phyloP scores from a whole-genome alignment of 2,329 filamentous ascomycete species.

The Penicillium sp. region DNA sequence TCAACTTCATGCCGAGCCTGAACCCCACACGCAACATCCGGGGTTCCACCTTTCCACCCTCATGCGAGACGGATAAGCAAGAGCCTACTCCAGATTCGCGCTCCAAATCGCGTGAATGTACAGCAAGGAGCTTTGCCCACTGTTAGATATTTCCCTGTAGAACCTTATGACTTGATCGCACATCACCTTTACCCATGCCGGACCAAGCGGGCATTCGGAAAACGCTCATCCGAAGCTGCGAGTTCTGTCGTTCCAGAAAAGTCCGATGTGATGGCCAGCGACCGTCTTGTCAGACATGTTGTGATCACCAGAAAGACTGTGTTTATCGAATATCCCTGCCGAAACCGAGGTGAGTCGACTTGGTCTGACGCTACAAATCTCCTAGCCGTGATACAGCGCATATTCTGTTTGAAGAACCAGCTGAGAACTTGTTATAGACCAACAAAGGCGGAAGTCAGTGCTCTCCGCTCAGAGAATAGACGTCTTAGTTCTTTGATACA shows the following conservation, averaged over 20 bases:
- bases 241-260: conserved; percentile 7
- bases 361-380: no score
- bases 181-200: not conserved
- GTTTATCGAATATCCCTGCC: not conserved
- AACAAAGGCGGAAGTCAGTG: not conserved
- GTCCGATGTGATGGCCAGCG: conserved; percentile 1
- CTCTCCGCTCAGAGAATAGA: not conserved
- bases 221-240: conserved; percentile 4
- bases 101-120: not conserved
- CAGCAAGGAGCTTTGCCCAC: not conserved
- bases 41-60: not conserved
- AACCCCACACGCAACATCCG: conserved; percentile 7
- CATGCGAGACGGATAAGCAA: not conserved
- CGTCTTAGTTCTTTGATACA: not conserved
- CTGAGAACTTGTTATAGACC: not conserved
- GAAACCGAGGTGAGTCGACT: not conserved
- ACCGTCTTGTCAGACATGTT: conserved; percentile 3
- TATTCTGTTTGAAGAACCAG: not conserved
- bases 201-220: not conserved
- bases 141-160: not conserved
- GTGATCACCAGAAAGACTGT: not conserved
- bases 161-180: not conserved
- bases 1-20: not conserved
- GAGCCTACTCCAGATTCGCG: not conserved
- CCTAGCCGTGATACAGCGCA: no score